phyloP scores from a whole-genome alignment of 2,329 filamentous ascomycete genomes.

The Colletotrichum kahawae region DNA sequence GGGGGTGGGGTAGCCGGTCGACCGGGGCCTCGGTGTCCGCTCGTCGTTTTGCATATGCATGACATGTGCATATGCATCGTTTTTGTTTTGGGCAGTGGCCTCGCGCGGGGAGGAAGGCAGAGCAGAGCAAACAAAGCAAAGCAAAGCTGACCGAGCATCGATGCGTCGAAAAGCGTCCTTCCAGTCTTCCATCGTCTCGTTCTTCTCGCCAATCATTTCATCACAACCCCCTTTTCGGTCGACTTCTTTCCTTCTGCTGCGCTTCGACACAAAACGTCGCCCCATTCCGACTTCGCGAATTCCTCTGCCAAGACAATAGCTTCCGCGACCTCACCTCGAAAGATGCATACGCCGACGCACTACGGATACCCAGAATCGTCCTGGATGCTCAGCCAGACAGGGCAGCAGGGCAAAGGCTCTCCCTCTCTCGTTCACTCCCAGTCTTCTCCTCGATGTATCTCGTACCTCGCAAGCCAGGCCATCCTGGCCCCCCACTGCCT shows the following conservation, averaged over 20 bases:
- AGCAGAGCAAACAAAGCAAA: not conserved
- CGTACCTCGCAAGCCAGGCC: slow-evolving; percentile 3
- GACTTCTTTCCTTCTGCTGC: not conserved
- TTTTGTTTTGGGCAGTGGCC: not conserved
- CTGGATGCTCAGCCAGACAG: not conserved
- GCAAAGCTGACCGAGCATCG: not conserved
- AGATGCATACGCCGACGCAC: not conserved
- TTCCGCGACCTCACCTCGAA: slow-evolving; percentile 1
- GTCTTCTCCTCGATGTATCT: not conserved
- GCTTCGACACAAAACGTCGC: slow-evolving; percentile 17
- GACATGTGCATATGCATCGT: slow-evolving; percentile 13
- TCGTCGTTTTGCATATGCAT: slow-evolving; percentile 9
- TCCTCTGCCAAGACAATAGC: slow-evolving; percentile 18
- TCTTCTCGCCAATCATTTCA: slow-evolving; percentile 3
- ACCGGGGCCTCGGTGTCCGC: not conserved
- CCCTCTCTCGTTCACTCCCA: not conserved
- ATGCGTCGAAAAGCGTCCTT: not conserved
- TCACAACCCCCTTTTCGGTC: not conserved
- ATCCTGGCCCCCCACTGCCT: not conserved
- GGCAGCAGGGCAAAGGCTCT: not conserved
- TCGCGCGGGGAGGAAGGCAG: not conserved
- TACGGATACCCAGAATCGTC: not conserved
- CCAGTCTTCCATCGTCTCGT: not conserved
- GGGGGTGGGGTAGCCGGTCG: not conserved
- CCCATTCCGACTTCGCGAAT: not conserved